Conservation (phyloP, 768 basidiomycete genomes). For the Mycena crocata region DNA sequence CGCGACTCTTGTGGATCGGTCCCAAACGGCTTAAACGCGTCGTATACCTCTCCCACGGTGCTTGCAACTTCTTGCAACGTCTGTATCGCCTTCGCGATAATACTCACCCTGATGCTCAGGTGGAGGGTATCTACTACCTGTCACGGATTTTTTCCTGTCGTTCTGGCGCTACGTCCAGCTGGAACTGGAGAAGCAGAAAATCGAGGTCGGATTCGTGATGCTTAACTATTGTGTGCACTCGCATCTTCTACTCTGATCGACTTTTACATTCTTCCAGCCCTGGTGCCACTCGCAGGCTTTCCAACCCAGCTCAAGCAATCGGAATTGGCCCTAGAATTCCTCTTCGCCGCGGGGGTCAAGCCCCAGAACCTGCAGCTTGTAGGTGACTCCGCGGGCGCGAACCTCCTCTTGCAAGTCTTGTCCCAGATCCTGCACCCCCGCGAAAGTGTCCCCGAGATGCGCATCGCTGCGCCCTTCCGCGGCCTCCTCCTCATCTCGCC, state of each 20-base stretch:
- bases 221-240: neutral
- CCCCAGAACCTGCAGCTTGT: constrained; percentile 45
- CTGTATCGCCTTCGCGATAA: neutral
- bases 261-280: constrained; percentile 31
- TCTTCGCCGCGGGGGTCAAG: constrained; percentile 41
- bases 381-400: constrained; percentile 50
- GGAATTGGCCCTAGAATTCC: constrained; percentile 39
- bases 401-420: constrained; percentile 42
- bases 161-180: constrained; percentile 46
- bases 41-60: constrained; percentile 48
- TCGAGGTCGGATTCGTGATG: constrained; percentile 27
- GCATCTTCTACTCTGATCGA: neutral
- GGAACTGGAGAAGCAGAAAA: constrained; percentile 37
- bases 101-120: constrained; percentile 40
- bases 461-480: constrained; percentile 35
- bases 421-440: constrained; percentile 46
- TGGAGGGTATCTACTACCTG: constrained; percentile 44
- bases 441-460: constrained; percentile 31
- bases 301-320: constrained; percentile 45
- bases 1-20: constrained; percentile 47
- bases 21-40: constrained; percentile 45
- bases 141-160: constrained; percentile 31
- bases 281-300: constrained; percentile 39
- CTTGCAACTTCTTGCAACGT: neutral
- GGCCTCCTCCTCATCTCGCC: constrained; percentile 45